Base-by-base conservation (phyloP, 1,284 basidiomycete species). In the Entoloma clypeatum region DNA sequence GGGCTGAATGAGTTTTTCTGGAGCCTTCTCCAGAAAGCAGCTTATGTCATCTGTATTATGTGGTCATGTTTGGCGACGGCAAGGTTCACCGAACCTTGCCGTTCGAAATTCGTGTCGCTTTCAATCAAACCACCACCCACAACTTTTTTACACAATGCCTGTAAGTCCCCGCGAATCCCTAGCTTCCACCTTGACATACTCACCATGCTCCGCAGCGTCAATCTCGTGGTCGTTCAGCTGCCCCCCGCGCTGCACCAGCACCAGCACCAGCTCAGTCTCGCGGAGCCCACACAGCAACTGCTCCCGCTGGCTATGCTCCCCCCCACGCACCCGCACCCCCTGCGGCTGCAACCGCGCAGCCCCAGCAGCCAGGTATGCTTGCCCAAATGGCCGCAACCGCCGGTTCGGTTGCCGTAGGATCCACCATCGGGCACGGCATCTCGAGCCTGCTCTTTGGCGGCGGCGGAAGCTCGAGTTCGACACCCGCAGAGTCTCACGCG, bases 321-420 rank as follows among this genome's bases (percentile, higher is more conserved):
- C 63, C 73, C 31, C 69, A 65, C 28, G 65, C 72, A 0, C 66
- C 62, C 19, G 58, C 68, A 5, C 67, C 52, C 49, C 63, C 61
- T 7, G 69, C 77, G 11, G 65, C 68, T 23, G 65, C 69, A 16
- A 63, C 68, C 14, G 63, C 70, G 49, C 64, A 46, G 43, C 63
- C 27, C 59, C 62, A n/a, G 47, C 60, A 55, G 57, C 85, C 86
- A 0, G 86, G 86, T 5, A 69, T 90, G 72, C 44, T 90, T 11
- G 69, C 76, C 0, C 82, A 86, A 61, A 92, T 92, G 87, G 90
- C 89, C 40, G 88, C 89, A 10, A 92, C 90, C 5, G 89, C 88
- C 19, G 89, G 88, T 41, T 87, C 85, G 48, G 90, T 92, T 28
- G 90, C 90, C 5, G 72, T 89, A 38, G 89, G 89, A 30, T 90